phyloP scores from a whole-genome alignment of 208 protist species.

The Crithidia brevicula region DNA sequence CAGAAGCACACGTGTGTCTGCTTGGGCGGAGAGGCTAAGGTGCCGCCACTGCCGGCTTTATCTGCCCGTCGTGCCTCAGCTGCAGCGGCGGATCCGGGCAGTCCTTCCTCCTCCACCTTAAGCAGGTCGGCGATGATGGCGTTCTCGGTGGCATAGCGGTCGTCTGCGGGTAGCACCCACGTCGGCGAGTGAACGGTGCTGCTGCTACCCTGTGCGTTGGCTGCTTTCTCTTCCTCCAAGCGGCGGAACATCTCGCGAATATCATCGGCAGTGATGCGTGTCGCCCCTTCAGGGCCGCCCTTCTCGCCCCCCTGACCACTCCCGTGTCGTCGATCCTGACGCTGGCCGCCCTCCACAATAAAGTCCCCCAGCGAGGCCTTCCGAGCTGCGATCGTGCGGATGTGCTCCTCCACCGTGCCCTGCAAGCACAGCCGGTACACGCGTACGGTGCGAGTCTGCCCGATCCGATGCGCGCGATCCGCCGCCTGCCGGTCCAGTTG shows the following conservation, averaged over 20 bases:
- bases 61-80: neutral
- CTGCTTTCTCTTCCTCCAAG: conserved; percentile 22
- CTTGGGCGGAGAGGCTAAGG: conserved; percentile 13
- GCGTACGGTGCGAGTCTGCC: conserved; percentile 94
- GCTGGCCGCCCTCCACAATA: conserved; percentile 79
- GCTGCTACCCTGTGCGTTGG: neutral
- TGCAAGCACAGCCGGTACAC: conserved; percentile 96
- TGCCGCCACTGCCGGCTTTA: neutral
- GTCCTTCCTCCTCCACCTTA: conserved; percentile 43
- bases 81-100: conserved; percentile 20
- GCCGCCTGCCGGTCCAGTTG: conserved; percentile 98
- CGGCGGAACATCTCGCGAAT: conserved; percentile 61
- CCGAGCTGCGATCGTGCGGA: conserved; percentile 90
- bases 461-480: conserved; percentile 95
- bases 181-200: neutral
- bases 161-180: neutral
- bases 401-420: conserved; percentile 95
- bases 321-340: conserved; percentile 9
- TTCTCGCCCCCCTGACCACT: neutral
- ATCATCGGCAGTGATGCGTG: conserved; percentile 42
- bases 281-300: neutral
- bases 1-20: conserved; percentile 72
- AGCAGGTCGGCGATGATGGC: conserved; percentile 61
- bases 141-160: conserved; percentile 30
- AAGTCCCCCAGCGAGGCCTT: conserved; percentile 95